These are phyloP conservation scores for Leishmania martiniquensis DNA, from an alignment of 208 protist species.

Conservation along the genomic window DNA sequence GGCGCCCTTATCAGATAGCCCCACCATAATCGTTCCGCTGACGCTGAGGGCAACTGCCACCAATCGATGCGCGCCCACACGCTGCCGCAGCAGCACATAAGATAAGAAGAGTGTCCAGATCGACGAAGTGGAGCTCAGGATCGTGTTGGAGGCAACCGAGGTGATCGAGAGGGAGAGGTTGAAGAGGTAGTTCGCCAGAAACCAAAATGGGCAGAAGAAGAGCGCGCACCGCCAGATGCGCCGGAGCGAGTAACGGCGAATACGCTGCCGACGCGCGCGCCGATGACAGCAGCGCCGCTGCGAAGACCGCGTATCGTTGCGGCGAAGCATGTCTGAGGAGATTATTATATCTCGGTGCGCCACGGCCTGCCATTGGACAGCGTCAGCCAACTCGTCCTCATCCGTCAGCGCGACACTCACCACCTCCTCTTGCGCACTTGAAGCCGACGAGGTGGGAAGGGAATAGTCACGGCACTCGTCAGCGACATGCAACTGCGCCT, in stretches of 20 bases:
- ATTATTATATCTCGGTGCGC: conserved; percentile 8
- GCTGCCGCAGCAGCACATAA: conserved; percentile 69
- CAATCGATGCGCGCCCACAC: conserved; percentile 47
- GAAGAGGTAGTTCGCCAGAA: conserved; percentile 92
- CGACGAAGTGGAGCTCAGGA: conserved; percentile 85
- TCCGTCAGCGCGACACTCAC: conserved; percentile 34
- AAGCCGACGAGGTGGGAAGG: conserved; percentile 28
- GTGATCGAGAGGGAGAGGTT: conserved; percentile 88
- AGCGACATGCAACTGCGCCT: conserved; percentile 14
- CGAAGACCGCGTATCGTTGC: not conserved
- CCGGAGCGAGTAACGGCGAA: conserved; percentile 66
- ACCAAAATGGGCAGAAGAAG: conserved; percentile 91
- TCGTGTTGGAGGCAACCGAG: conserved; percentile 89
- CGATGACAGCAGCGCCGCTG: conserved; percentile 16
- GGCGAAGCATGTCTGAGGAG: conserved; percentile 15
- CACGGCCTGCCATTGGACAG: conserved; percentile 4
- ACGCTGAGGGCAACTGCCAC: conserved; percentile 70
- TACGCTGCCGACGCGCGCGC: conserved; percentile 42
- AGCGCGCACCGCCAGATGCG: conserved; percentile 74
- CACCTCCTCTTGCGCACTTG: conserved; percentile 35
- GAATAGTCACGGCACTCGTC: conserved; percentile 38
- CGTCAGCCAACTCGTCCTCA: conserved; percentile 11
- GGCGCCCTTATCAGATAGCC: conserved; percentile 51
- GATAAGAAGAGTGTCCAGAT: conserved; percentile 89
- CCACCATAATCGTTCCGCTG: conserved; percentile 69